These are phyloP conservation scores for Talaromyces wortmannii DNA, from an alignment of 495 filamentous ascomycete genomes.

Conservation along the genomic window DNA sequence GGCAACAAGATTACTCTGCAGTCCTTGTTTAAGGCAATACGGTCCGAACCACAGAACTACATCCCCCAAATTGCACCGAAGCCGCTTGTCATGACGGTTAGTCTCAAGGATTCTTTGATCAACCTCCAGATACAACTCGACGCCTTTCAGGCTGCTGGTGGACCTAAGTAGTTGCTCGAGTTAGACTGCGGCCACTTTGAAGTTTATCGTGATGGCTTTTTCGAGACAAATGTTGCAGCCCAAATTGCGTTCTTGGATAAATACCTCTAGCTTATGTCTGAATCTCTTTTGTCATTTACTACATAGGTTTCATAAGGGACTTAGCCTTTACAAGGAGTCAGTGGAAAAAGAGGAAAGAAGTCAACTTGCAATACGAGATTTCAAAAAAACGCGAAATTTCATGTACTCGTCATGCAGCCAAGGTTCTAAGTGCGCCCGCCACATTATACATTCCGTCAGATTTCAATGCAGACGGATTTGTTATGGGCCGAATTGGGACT, in stretches of 20 bases:
- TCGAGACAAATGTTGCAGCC: conserved; percentile 5
- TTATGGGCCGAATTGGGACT: no score
- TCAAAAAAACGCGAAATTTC: no score
- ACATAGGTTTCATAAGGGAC: no score
- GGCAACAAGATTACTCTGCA: conserved; percentile 16
- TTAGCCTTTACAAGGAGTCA: no score
- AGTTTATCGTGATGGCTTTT: conserved; percentile 4
- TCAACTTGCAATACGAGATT: no score
- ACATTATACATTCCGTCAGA: no score
- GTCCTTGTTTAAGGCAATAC: conserved; percentile 16
- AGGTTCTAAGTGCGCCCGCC: no score
- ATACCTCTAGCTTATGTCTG: not conserved
- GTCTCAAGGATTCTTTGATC: conserved; percentile 15
- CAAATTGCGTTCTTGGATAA: conserved; percentile 5
- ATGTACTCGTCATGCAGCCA: no score
- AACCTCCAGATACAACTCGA: not conserved
- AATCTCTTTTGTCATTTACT: no score
- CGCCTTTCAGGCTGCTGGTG: conserved; percentile 4
- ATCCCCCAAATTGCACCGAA: conserved; percentile 27
- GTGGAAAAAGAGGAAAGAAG: no score
- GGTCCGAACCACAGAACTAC: conserved; percentile 14
- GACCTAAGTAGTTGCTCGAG: conserved; percentile 6
- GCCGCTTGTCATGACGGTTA: conserved; percentile 24
- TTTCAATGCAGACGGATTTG: no score
- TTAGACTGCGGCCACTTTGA: conserved; percentile 10